Base-by-base conservation (phyloP, 129 eudicot species). In the Helianthus tuberosus region DNA sequence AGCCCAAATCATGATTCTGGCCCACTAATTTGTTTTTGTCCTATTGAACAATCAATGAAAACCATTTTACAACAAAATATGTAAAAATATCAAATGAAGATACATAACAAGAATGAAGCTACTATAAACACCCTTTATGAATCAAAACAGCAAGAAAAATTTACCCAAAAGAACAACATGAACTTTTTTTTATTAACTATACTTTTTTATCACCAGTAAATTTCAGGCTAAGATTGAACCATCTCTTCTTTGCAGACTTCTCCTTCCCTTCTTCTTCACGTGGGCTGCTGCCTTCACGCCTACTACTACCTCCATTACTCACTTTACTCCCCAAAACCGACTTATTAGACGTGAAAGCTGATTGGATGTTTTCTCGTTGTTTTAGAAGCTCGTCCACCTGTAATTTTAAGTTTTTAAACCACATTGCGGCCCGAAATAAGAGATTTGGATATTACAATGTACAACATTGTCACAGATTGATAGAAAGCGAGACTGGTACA, bases 331-430 rank as follows among this genome's bases (percentile, higher is more conserved):
- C 64, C 9, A 20, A 10, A 53, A 63, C 64, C 27, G 86, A 38
- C 66, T 81, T 82, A 6, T 75, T 66, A 29, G 77, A 72, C 15
- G 86, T 86, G 61, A 89, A 89, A 5, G 96, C 69, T 11, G 92
- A 89, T 55, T 89, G 96, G 72, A 89, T 82, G 62, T 51, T 80
- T 67, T 86, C 96, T 72, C 96, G 80, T 72, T 84, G 88, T 74
- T 86, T 89, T 12, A 89, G 83, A 79, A 89, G 88, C 78, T 87
- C 96, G 10, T 89, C 96, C 20, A 89, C 96, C 96, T 89, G 87
- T 25, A 72, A 5, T 41, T 47, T 23, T n/a, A 16, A 64, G 51
- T 64, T 75, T 2, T 64, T 64, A 55, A 50, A 38, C 16, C n/a
- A 64, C 51, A 64, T 3, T 16, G 11, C 7, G 16, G 8, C 71